Evolutionary conservation across 129 eudicot genomes (phyloP), one percentile per base, ranked within the genome.

Genomic region (Saussurea involucrata): DNA sequence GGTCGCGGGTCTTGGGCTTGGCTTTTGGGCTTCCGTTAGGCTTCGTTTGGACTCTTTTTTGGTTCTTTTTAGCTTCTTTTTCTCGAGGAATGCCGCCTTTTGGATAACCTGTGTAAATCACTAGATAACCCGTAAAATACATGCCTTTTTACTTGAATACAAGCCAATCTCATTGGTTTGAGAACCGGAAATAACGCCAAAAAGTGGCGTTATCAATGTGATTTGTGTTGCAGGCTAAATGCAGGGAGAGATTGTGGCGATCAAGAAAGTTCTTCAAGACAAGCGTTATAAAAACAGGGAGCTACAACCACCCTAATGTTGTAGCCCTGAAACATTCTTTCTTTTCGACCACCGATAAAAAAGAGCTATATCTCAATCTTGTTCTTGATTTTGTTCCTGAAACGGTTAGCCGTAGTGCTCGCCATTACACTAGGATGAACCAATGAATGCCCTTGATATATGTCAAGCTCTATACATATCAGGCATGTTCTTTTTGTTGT

Each of bases 231-330:
- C 85, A 95, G 99, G 99, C 99, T 71, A 95, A 95, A 82, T 95
- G 99, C 82, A 85, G 96, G 99, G 99, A 17, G 99, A 95, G 80
- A 88, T 92, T 61, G 95, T 95, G 71, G 99, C 99, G 40, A 95
- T 95, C 31, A 95, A 95, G 88, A 95, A 95, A 84, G 99, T 95
- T 77, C 97, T 95, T 78, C 99, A 95, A 85, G 99, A 95, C 88
- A 95, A 90, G 75, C 96, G 99, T 71, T 95, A 95, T 91, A 95
- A 95, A 87, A 95, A 95, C 78, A 92, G 99, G 78, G 99, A 95
- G 81, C 70, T 95, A 69, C 97, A 95, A 95, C 75, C 99, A 95
- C 87, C 99, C 99, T 34, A 95, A 95, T 68, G 85, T 88, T 84
- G 97, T 95, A 61, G 91, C 95, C 66, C 90, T 95, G 36, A 95